Base-by-base conservation (phyloP, 148 eudicot species). In the Diospyros kaki region DNA sequence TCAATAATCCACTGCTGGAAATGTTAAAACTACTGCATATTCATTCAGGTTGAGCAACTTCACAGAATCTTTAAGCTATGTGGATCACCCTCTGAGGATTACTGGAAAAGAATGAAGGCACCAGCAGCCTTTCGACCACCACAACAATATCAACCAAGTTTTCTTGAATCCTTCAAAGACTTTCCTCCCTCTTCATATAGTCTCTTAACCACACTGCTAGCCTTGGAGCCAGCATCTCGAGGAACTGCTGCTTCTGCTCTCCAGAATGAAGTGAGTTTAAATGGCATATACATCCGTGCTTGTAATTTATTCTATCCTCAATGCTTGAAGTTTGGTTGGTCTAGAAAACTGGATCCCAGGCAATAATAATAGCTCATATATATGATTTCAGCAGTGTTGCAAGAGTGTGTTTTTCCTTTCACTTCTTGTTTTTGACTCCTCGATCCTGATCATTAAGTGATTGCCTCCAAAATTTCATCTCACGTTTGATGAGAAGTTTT, bases 11-110 rank as follows among this genome's bases (percentile, higher is more conserved):
- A 44, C 5, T 53, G 4, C 15, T 53, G 28, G 61, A 9, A 48
- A 39, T 41, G 15, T 56, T 28, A 45, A 58, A 4, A 2, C 58
- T 74, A 58, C 12, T 73, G 68, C 38, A 12, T 48, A 18, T 52
- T 28, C 72, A 18, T 52, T 28, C 72, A 86, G 89, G 81, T 86
- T 61, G 89, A 86, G 64, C 89, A 83, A 54, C 86, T 86, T 67
- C 89, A 86, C 55, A 76, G 72, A 81, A 86, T 86, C 2, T 86
- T 86, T 74, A 86, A 86, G 81, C 86, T 86, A 63, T 83, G 89
- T 74, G 89, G 86, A 28, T 78, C 89, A 43, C 84, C 86, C 2
- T 59, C 84, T 2, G 89, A 86, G 56, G 84, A 86, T 17, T 86
- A 86, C 9, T 86, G 89, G 89, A 83, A 76, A 68, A 83, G 59